phyloP scores from a whole-genome alignment of 2,329 filamentous ascomycete genomes.

The Penicillium freii region DNA sequence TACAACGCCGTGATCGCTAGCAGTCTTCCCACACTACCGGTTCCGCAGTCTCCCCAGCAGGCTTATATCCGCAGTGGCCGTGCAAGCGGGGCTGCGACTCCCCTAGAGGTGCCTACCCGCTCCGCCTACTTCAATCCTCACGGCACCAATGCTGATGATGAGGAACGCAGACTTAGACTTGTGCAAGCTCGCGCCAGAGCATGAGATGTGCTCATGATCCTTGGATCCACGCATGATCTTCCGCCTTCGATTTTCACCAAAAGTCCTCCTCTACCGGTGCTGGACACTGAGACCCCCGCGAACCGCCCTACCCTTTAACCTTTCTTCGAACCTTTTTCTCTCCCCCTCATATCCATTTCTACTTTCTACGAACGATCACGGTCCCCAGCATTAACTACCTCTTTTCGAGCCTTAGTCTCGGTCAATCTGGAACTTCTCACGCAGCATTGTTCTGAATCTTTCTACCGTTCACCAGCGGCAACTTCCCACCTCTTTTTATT shows the following conservation, averaged over 20 bases:
- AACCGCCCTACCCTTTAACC: not conserved
- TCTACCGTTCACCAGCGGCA: not conserved
- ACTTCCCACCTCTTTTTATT: not conserved
- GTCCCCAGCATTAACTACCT: not conserved
- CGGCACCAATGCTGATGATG: conserved; percentile 35
- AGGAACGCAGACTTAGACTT: conserved; percentile 41
- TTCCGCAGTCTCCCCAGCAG: conserved; percentile 39
- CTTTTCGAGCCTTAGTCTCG: not conserved
- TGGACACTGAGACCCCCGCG: conserved; percentile 16
- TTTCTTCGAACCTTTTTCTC: not conserved
- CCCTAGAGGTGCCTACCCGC: conserved; percentile 30
- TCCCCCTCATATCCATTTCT: not conserved
- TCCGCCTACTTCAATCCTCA: conserved; percentile 27
- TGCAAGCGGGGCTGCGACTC: conserved; percentile 33
- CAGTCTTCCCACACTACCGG: conserved; percentile 26
- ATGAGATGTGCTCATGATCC: conserved; percentile 14
- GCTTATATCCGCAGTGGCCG: conserved; percentile 39
- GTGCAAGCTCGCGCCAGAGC: conserved; percentile 40
- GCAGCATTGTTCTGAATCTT: not conserved
- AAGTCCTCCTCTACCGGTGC: conserved; percentile 14
- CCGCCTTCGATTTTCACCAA: not conserved
- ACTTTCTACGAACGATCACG: not conserved
- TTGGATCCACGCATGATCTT: not conserved
- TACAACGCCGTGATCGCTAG: conserved; percentile 58
- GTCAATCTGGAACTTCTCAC: not conserved